phyloP scores from a whole-genome alignment of 169 alveolate species.

The Eimeria tenella region DNA sequence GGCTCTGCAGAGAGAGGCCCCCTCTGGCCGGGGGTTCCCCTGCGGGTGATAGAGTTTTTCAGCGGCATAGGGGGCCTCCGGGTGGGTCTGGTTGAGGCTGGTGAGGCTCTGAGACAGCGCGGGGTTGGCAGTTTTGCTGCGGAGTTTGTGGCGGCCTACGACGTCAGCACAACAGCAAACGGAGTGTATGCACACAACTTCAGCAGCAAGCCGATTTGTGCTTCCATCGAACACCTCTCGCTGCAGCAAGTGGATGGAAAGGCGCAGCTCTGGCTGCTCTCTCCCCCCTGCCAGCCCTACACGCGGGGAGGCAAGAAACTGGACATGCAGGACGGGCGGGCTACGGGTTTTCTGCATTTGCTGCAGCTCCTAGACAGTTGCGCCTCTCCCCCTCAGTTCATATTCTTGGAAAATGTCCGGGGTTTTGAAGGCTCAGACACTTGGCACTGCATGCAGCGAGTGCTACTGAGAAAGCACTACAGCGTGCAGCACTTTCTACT shows the following conservation, averaged over 20 bases:
- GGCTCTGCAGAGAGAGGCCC: conserved; percentile 36
- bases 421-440: conserved; percentile 87
- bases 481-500: conserved; percentile 84
- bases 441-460: conserved; percentile 80
- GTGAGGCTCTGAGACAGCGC: background rate
- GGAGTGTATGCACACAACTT: conserved; percentile 80
- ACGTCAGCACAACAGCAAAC: conserved; percentile 82
- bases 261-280: conserved; percentile 87
- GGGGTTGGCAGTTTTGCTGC: background rate
- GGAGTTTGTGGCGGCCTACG: conserved; percentile 67
- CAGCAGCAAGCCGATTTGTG: conserved; percentile 24
- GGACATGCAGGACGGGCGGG: conserved; percentile 76
- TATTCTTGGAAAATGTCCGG: conserved; percentile 88
- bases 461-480: conserved; percentile 73
- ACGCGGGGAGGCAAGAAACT: conserved; percentile 83
- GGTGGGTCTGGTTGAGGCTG: conserved; percentile 79
- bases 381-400: conserved; percentile 81
- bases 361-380: conserved; percentile 79
- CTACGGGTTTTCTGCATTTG: conserved; percentile 83
- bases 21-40: conserved; percentile 10
- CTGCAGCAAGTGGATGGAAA: conserved; percentile 69
- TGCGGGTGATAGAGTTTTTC: conserved; percentile 80
- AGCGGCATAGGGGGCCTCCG: conserved; percentile 88
- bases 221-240: conserved; percentile 61
- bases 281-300: conserved; percentile 92